Evolutionary conservation across 2,329 filamentous ascomycete genomes (phyloP).

Genomic region (Aspergillus sp.): DNA sequence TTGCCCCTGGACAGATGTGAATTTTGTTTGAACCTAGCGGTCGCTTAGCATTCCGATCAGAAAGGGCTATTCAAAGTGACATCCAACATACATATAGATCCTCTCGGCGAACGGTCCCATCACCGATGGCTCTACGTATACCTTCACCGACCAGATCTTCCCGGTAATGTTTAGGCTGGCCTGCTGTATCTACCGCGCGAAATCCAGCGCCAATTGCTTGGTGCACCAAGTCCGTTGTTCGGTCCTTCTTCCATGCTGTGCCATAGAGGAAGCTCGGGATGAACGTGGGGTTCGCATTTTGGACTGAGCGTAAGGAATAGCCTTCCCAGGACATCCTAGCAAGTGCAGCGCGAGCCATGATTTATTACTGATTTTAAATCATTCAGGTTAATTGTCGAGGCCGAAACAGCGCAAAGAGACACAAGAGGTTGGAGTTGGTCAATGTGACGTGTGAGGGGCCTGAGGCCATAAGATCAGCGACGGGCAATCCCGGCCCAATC

Average conservation of each 20-base stretch:
- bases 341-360: slow-evolving; percentile 24
- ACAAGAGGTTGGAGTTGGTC: background rate
- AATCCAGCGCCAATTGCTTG: slow-evolving; percentile 69
- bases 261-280: slow-evolving; percentile 65
- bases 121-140: slow-evolving; percentile 59
- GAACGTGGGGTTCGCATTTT: slow-evolving; percentile 22
- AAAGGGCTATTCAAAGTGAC: background rate
- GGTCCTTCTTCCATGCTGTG: slow-evolving; percentile 80
- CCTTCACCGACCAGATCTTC: slow-evolving; percentile 70
- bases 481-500: background rate
- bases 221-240: slow-evolving; percentile 66
- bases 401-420: background rate
- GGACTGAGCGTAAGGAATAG: slow-evolving; percentile 27
- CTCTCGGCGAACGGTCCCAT: slow-evolving; percentile 57
- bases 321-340: slow-evolving; percentile 33
- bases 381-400: background rate
- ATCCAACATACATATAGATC: slow-evolving; percentile 60
- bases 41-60: background rate
- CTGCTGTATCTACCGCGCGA: slow-evolving; percentile 72
- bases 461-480: background rate
- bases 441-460: background rate
- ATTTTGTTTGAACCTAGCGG: slow-evolving; percentile 76
- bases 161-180: slow-evolving; percentile 75
- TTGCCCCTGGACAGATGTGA: slow-evolving; percentile 65
- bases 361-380: background rate